Base-by-base conservation (phyloP, 306 rosid genomes). In the Lupinus albus region DNA sequence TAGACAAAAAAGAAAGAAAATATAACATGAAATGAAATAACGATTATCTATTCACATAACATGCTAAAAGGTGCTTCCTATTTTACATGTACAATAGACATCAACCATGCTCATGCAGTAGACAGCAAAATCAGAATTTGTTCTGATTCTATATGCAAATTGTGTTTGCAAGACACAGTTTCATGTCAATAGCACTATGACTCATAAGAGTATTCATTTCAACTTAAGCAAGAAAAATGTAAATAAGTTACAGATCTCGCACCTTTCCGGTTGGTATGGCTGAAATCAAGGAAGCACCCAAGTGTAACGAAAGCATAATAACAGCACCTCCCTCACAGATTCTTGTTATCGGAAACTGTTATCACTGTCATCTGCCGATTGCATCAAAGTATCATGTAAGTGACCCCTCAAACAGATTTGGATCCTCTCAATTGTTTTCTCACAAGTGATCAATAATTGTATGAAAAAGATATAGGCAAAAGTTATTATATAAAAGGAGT, bases 321-420 rank as follows among this genome's bases (percentile, higher is more conserved):
- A n/a, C n/a, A n/a, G n/a, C n/a, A n/a, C n/a, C n/a, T n/a, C n/a
- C n/a, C n/a, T n/a, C n/a, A n/a, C n/a, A n/a, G n/a, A n/a, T n/a
- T n/a, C n/a, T 51, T 60, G 46, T 20, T 12, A 38, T 18, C 62
- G 44, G 50, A 13, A 38, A 7, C 76, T 38, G 42, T 36, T 44
- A 68, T 50, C 62, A 61, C 30, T n/a, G 53, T 45, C 11, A 1
- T 63, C 68, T n/a, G 51, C 67, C 50, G 38, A 66, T 72, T 50
- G 48, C 39, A 50, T 41, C 7, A 55, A 16, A 51, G 69, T 48
- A 39, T 33, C 58, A 80, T 39, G 64, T 59, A 35, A 21, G 8
- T 33, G 38, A 56, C 64, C 68, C 59, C 47, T 35, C 61, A 71
- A 6, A 33, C 6, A 5, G 3, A 33, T 33, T 33, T 33, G 38